Base-by-base conservation (phyloP, 352 stramenopile genomes). In the Phytophthora tentaculata region DNA sequence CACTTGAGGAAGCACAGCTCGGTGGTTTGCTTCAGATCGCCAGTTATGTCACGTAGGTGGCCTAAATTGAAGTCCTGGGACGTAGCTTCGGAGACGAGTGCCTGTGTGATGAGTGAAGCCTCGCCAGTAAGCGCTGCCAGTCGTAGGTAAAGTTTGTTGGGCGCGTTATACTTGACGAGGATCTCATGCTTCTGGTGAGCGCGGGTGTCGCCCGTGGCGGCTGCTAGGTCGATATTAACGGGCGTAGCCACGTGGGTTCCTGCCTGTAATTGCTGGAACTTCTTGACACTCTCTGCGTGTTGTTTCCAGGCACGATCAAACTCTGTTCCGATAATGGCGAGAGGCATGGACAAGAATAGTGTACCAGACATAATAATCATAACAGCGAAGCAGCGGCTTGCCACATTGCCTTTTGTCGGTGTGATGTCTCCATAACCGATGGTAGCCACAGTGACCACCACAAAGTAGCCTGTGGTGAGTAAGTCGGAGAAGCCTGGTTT, bases 341-440 rank as follows among this genome's bases (percentile, higher is more conserved):
- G 77, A 56, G 86, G 86, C 84, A 95, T 95, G 49, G 86, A 92
- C 51, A 95, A 73, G 62, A 95, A 95, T 28, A 95, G 73, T 17
- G 86, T 92, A 14, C 86, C 86, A 22, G 84, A 89, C 81, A 95
- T 89, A 63, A 95, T 95, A 56, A 90, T 90, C 81, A 95, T 89
- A 20, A 93, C 79, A 9, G 84, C 77, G 50, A 87, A 90, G 26
- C 83, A 71, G 0, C 81, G 77, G 9, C 80, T 82, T 43, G 78
- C 71, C 48, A 89, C 81, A 57, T 94, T 94, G 35, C 83, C 83
- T 23, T 91, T 90, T 0, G 83, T 89, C 2, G 86, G 86, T 9
- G 83, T 89, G 51, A 94, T 89, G 52, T 94, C 86, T 28, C 86
- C 86, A 43, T 92, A 94, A 26, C 86, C 86, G 39, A 92, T 90